Conservation (phyloP, 371 early-diverging fungal genomes). For the Zopfochytrium polystomum region DNA sequence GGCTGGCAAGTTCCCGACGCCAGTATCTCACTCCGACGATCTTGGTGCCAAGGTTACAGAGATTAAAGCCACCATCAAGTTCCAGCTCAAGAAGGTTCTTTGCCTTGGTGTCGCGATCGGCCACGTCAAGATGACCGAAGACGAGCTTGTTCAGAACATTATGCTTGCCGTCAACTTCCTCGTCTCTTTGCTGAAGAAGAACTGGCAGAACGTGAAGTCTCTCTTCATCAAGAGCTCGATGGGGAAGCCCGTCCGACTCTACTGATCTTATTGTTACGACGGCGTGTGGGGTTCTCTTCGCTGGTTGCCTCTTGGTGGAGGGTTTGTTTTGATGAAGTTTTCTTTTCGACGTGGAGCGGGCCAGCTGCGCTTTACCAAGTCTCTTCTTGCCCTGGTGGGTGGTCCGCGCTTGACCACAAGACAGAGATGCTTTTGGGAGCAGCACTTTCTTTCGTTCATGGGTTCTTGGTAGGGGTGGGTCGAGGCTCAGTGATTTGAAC, state of each 20-base stretch:
- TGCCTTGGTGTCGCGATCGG: conserved; percentile 98
- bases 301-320: too few relatives aligned
- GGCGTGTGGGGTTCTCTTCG: too few relatives aligned
- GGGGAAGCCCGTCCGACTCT: conserved; percentile 72
- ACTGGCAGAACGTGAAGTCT: conserved; percentile 99
- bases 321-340: too few relatives aligned
- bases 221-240: conserved; percentile 98
- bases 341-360: too few relatives aligned
- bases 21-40: conserved; percentile 90
- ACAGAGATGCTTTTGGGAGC: too few relatives aligned
- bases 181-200: conserved; percentile 97
- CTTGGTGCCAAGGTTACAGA: conserved; percentile 90
- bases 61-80: conserved; percentile 97
- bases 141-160: conserved; percentile 94
- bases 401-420: too few relatives aligned
- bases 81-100: conserved; percentile 98
- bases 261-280: conserved; percentile 25
- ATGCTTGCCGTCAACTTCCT: conserved; percentile 98
- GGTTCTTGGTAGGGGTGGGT: too few relatives aligned
- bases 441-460: too few relatives aligned
- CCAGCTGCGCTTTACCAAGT: too few relatives aligned
- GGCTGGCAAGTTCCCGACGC: conserved; percentile 98
- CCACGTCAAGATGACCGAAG: conserved; percentile 93
- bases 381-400: too few relatives aligned
- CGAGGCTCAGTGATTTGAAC: too few relatives aligned